Conservation (phyloP, 768 basidiomycete genomes). For the Auriscalpium microsporum region DNA sequence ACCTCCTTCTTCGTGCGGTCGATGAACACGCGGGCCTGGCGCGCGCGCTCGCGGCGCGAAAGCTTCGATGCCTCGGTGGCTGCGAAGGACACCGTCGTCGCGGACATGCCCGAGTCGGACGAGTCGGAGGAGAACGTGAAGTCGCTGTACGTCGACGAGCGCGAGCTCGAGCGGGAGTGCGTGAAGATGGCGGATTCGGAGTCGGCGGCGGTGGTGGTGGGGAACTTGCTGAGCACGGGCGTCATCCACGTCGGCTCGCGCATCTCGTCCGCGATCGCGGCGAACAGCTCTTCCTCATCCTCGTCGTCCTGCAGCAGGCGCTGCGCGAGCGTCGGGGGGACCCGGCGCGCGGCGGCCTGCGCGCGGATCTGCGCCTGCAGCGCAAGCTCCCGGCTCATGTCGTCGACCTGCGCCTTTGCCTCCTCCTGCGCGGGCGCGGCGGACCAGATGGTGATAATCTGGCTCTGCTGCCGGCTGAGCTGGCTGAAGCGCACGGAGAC, state of each 20-base stretch:
- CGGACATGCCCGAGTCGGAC: slow-evolving; percentile 30
- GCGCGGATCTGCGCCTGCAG: slow-evolving; percentile 15
- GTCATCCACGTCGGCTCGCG: slow-evolving; percentile 61
- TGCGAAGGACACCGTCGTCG: slow-evolving; percentile 35
- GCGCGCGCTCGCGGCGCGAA: slow-evolving; percentile 61
- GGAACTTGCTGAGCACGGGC: slow-evolving; percentile 55
- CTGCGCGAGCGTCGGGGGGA: slow-evolving; percentile 49
- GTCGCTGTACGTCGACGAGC: slow-evolving; percentile 64
- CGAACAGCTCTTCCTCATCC: slow-evolving; percentile 66
- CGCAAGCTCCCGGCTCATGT: slow-evolving; percentile 8
- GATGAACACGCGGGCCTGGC: slow-evolving; percentile 63
- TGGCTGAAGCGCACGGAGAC: slow-evolving; percentile 57
- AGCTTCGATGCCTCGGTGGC: slow-evolving; percentile 32
- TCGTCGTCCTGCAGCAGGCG: slow-evolving; percentile 63
- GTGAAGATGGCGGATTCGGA: slow-evolving; percentile 51
- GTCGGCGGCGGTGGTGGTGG: slow-evolving; percentile 42
- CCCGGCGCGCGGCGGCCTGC: slow-evolving; percentile 12
- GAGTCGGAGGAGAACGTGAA: slow-evolving; percentile 57
- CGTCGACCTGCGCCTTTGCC: slow-evolving; percentile 3
- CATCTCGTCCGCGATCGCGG: slow-evolving; percentile 66
- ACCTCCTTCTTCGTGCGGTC: slow-evolving; percentile 71
- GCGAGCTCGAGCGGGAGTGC: slow-evolving; percentile 44
- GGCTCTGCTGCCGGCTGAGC: slow-evolving; percentile 31
- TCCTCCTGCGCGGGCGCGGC: slow-evolving; percentile 20
- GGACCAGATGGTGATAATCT: slow-evolving; percentile 61